Evolutionary conservation across 1,284 basidiomycete species (phyloP), one percentile per base, ranked within the genome.

Genomic region (Cryptococcus maquisensis): DNA sequence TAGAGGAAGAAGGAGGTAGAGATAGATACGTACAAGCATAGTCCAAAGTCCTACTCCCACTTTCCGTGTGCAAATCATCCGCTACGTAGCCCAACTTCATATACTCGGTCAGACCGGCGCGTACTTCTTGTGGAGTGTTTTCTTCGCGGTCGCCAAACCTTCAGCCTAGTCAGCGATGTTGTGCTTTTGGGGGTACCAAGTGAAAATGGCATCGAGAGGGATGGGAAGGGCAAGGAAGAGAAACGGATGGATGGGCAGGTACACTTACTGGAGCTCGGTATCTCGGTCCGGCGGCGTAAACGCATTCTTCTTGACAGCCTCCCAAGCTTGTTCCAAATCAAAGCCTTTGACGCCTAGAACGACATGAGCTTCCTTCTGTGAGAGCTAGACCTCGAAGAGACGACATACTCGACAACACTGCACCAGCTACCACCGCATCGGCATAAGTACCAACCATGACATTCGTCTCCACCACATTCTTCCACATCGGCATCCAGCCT

Each of bases 401-500:
- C 44, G 28, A 18, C n/a, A 40, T 20, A 65, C 64, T 62, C 0
- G 66, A 65, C 85, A 87, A 40, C 41, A 86, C 83, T 0, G 87
- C 87, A 72, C 90, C 87, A 0, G 89, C 85, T 40, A 92, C 79
- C 32, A 90, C 81, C 3, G 86, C 86, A 69, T 91, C 88, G 3
- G 87, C 85, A 61, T 91, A 87, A 0, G 87, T 90, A 4, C 80
- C 85, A 15, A 90, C 81, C 86, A 77, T 76, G 57, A 77, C 72
- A 63, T 76, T 75, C 16, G 73, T 75, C 63, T 73, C 88, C 56
- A 87, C 83, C 16, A 90, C 82, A 61, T 90, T 91, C 75, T 90
- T 90, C 88, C 89, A 91, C 88, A 91, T 90, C 0, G 89, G 89
- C 44, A 91, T 74, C 86, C 87, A 88, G 4, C 89, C 89, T 24